A percentile compares a stretch with the other conserved stretches of the same genome.
phyloP scores from a whole-genome alignment of 164 flowering plant species.

The Vitis riparia region DNA sequence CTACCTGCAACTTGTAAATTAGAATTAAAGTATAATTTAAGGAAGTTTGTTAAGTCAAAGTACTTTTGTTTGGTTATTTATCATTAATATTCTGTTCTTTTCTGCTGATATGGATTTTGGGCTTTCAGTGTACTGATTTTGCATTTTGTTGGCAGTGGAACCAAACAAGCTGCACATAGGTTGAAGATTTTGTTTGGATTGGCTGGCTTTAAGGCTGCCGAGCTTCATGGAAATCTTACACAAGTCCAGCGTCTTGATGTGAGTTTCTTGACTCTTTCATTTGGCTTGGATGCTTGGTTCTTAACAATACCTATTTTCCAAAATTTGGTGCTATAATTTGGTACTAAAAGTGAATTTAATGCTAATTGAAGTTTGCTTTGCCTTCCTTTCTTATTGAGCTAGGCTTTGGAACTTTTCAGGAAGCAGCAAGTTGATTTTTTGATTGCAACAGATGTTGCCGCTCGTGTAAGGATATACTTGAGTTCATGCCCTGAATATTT shows the following conservation, averaged over 20 bases:
- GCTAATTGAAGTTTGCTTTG: neutral
- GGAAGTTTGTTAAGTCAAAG: neutral
- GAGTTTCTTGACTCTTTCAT: slow-evolving; percentile 20
- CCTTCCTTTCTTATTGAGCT: neutral
- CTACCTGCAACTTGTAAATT: no score
- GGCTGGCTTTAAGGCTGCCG: slow-evolving; percentile 86
- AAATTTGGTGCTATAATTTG: neutral
- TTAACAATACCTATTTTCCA: neutral
- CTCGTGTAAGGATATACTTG: slow-evolving; percentile 64
- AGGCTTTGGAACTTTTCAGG: slow-evolving; percentile 92
- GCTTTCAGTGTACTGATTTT: neutral
- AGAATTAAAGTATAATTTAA: no score
- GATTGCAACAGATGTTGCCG: slow-evolving; percentile 96
- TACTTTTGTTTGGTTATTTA: neutral
- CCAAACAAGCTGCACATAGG: slow-evolving; percentile 91
- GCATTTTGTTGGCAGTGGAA: slow-evolving; percentile 66
- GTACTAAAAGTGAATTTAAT: neutral
- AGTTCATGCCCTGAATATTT: neutral
- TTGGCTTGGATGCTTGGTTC: neutral
- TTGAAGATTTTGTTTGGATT: slow-evolving; percentile 90
- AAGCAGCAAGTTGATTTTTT: slow-evolving; percentile 89
- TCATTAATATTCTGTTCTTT: neutral
- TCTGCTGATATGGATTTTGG: neutral
- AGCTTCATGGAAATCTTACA: slow-evolving; percentile 94
- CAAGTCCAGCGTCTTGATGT: slow-evolving; percentile 96